Base-by-base conservation (phyloP, 768 basidiomycete genomes). In the Boletus bicolor region DNA sequence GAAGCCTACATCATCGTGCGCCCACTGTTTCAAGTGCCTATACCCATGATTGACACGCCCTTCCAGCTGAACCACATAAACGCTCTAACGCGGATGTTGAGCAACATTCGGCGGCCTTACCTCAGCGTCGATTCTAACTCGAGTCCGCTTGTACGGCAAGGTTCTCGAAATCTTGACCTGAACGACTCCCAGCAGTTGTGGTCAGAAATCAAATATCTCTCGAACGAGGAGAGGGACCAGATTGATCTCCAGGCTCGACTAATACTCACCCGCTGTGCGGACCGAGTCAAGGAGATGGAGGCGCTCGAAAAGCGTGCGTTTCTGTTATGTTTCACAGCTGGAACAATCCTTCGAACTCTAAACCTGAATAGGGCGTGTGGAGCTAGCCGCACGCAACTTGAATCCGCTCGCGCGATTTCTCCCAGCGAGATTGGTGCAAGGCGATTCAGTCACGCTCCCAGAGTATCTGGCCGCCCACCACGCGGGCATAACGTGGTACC, bases 151-250 rank as follows among this genome's bases (percentile, higher is more conserved):
- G 72, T 77, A 21, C 81, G 83, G 30, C 82, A 82, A 63, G 60
- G 62, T 34, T 67, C 76, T 15, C 79, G 81, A 43, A 80, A 69
- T 43, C 72, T 90, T 52, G 86, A 91, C 73, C 65, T 90, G 12
- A 73, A 67, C 24, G 75, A 74, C 50, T 68, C 79, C 45, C 72
- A 77, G 55, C 74, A 78, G 56, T 75, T 77, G 44, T 91, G 87
- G 88, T 70, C 78, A 17, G 80, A 80, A 50, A 76, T 91, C 49
- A 83, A 82, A 58, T 76, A 86, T 64, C 80, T 99, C 7, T 84
- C 85, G 9, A 94, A 98, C 67, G 85, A 91, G 59, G 95, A 99
- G 70, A 80, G 95, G 57, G 95, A 98, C 73, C 93, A 97, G 74
- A 91, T 99, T 51, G 97, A 99, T 78, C 75, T 94, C 57, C 90